Base-by-base conservation (phyloP, 768 basidiomycete genomes). In the Filobasidium wieringae region DNA sequence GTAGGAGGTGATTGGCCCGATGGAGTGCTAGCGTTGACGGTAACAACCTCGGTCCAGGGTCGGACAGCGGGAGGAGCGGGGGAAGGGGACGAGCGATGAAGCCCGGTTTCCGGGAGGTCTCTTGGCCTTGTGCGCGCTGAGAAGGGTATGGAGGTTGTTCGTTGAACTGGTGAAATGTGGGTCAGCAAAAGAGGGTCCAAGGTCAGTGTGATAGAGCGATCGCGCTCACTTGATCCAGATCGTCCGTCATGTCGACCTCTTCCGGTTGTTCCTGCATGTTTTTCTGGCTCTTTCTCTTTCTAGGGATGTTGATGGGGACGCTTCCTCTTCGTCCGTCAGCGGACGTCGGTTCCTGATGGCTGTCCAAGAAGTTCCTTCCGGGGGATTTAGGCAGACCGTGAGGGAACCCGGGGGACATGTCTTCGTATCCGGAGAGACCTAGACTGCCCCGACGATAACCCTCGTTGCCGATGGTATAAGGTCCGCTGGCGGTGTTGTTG, bases 21-120 rank as follows among this genome's bases (percentile, higher is more conserved):
- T 73, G 72, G 6, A 73, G 59, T 0, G 72, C 70, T 4, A 73
- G 57, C 0, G 69, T 72, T 11, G 72, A 71, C 15, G 70, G 70
- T 15, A 73, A 63, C 19, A 68, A 63, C 8, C 72, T 61, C 30
- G 72, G 72, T 50, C 72, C 72, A 11, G 72, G 72, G 59, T 73
- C 72, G 4, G 72, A 73, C 1, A 73, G 57, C 2, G 72, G 72
- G 27, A 73, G 27, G 8, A 73, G 57, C 11, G 72, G 72, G 1
- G 72, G 72, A 37, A 70, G 49, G 9, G 72, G 72, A 31, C 72
- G 65, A 59, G 19, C 8, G 51, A 66, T 27, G 7, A 30, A n/a
- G n/a, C n/a, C 33, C 26, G 50, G 8, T 24, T 31, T 22, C 12
- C 29, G 22, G 36, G 36, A 19, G 12, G 19, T 19, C 36, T 37